A percentile compares a stretch with the other conserved stretches of the same genome.
These are phyloP conservation scores for Carex sylvatica DNA, from an alignment of 202 grass and related monocot genomes.

Conservation along the genomic window DNA sequence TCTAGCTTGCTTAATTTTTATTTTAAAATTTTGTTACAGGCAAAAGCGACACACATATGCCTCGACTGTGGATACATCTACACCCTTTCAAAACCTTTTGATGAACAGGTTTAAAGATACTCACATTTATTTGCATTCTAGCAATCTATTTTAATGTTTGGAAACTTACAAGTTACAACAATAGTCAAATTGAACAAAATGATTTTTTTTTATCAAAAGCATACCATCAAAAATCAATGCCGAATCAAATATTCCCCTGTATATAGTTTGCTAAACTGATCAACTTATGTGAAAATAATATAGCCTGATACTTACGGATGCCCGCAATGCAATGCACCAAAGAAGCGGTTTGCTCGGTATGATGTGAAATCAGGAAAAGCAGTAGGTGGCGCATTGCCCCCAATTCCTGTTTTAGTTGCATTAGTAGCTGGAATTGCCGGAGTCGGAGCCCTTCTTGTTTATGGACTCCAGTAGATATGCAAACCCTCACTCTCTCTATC, in stretches of 20 bases:
- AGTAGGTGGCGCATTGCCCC: conserved; percentile 59
- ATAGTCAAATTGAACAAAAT: neutral
- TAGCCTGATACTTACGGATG: conserved; percentile 81
- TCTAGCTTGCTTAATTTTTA: conserved; percentile 3
- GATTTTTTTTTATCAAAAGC: neutral
- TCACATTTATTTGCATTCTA: conserved; percentile 7
- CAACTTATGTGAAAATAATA: conserved; percentile 17
- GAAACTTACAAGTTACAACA: neutral
- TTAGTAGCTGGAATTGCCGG: conserved; percentile 63
- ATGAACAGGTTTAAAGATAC: conserved; percentile 62
- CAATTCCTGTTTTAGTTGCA: conserved; percentile 63
- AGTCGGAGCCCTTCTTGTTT: conserved; percentile 76
- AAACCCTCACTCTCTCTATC: neutral
- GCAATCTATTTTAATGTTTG: neutral
- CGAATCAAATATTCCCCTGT: neutral
- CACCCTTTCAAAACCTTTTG: conserved; percentile 88
- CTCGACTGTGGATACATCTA: conserved; percentile 95
- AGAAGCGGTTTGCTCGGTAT: conserved; percentile 74
- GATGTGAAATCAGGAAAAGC: conserved; percentile 57
- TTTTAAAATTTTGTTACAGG: conserved; percentile 35
- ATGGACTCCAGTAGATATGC: conserved; percentile 71
- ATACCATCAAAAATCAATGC: neutral
- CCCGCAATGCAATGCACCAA: conserved; percentile 95
- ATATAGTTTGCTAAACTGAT: conserved; percentile 5
- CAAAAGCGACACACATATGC: conserved; percentile 88